Evolutionary conservation across 2,329 filamentous ascomycete species (phyloP).

Genomic region (Pseudopithomyces maydicus): DNA sequence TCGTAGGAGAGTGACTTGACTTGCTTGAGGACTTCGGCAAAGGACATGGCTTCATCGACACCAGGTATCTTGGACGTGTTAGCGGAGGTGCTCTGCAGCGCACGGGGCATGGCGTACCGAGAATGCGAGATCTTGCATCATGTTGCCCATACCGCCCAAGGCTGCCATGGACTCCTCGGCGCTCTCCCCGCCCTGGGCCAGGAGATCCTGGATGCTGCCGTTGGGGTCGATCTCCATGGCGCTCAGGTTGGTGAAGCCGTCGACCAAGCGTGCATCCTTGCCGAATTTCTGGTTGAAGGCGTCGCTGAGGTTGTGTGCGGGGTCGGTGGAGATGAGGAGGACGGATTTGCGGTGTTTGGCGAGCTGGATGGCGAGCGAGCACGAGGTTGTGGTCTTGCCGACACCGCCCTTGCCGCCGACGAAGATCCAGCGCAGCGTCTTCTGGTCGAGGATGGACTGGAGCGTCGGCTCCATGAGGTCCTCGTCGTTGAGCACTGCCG

Average conservation of each 20-base stretch:
- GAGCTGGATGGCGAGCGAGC: constrained; percentile 96
- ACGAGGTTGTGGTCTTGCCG: constrained; percentile 99
- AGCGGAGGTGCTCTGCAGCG: not conserved
- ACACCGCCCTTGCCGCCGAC: constrained; percentile 98
- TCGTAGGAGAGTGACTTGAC: constrained; percentile 99
- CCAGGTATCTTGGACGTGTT: constrained; percentile 75
- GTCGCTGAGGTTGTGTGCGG: constrained; percentile 96
- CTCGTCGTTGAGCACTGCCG: constrained; percentile 59
- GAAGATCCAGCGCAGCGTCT: constrained; percentile 96
- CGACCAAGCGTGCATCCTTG: constrained; percentile 91
- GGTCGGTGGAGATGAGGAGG: constrained; percentile 96
- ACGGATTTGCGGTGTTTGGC: constrained; percentile 94
- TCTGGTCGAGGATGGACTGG: constrained; percentile 93
- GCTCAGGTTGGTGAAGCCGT: constrained; percentile 91
- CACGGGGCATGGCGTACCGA: constrained; percentile 64
- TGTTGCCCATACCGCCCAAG: constrained; percentile 75
- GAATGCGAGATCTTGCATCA: constrained; percentile 99
- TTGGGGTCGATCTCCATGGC: constrained; percentile 99
- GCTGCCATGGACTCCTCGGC: constrained; percentile 73
- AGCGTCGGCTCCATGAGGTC: constrained; percentile 88
- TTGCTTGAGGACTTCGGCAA: constrained; percentile 98
- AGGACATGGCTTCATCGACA: constrained; percentile 99
- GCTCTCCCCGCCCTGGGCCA: constrained; percentile 77
- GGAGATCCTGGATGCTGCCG: constrained; percentile 92
- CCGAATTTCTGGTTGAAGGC: constrained; percentile 99